These are phyloP conservation scores for Xylaria multiplex DNA, from an alignment of 2,329 filamentous ascomycete genomes.

Conservation along the genomic window DNA sequence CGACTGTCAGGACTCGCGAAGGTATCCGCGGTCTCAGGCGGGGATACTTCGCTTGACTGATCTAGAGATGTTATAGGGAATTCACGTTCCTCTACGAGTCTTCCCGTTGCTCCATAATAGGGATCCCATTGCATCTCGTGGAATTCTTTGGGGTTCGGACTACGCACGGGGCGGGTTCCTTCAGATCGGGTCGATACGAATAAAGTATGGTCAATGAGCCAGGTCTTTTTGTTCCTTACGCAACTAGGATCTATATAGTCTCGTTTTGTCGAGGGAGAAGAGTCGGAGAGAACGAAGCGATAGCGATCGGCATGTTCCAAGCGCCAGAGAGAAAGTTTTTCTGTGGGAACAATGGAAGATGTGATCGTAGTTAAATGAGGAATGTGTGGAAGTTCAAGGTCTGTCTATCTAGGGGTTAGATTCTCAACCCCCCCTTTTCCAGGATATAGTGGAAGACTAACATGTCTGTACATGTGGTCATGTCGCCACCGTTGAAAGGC, in stretches of 20 bases:
- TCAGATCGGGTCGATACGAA: slow-evolving; percentile 53
- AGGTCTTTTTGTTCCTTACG: slow-evolving; percentile 54
- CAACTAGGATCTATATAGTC: slow-evolving; percentile 48
- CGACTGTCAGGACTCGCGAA: slow-evolving; percentile 32
- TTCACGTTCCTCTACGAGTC: slow-evolving; percentile 51
- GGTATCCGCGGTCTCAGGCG: slow-evolving; percentile 38
- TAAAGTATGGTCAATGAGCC: slow-evolving; percentile 57
- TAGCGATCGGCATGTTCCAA: slow-evolving; percentile 52
- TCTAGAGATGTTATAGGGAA: slow-evolving; percentile 40
- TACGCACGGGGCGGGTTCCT: slow-evolving; percentile 53
- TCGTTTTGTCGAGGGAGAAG: slow-evolving; percentile 44
- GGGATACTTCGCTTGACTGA: slow-evolving; percentile 35
- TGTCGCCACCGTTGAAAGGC: slow-evolving; percentile 59
- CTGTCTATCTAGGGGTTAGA: slow-evolving; percentile 45
- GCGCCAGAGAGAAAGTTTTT: slow-evolving; percentile 52
- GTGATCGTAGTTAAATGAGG: slow-evolving; percentile 59
- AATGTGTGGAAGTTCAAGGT: slow-evolving; percentile 58
- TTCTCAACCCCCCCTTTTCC: not conserved
- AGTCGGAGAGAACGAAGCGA: slow-evolving; percentile 54
- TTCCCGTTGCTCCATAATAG: slow-evolving; percentile 45
- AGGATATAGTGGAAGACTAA: slow-evolving; percentile 34
- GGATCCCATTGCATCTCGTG: slow-evolving; percentile 55
- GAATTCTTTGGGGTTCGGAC: slow-evolving; percentile 53
- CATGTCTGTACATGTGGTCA: slow-evolving; percentile 57
- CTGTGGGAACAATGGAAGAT: slow-evolving; percentile 54